Conservation (phyloP, 306 rosid genomes). For the Biancaea sappan region DNA sequence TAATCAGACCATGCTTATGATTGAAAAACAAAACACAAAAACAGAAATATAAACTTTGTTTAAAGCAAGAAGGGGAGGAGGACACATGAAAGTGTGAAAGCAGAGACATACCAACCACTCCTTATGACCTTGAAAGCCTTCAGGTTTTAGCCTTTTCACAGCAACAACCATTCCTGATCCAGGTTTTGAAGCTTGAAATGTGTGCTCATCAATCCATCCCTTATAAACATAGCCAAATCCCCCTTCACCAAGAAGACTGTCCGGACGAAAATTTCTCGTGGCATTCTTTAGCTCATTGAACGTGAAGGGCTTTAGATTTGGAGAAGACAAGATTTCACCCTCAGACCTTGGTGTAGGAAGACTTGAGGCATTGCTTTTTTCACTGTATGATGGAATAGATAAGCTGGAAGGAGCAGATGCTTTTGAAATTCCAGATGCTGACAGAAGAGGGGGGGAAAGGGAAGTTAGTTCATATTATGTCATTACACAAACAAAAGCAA, state of each 20-base stretch:
- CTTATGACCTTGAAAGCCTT: slow-evolving; percentile 89
- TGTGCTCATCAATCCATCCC: slow-evolving; percentile 85
- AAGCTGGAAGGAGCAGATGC: slow-evolving; percentile 53
- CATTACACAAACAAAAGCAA: not conserved
- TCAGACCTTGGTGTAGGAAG: slow-evolving; percentile 82
- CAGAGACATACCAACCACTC: slow-evolving; percentile 82
- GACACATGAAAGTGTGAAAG: not conserved
- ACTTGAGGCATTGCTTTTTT: slow-evolving; percentile 49
- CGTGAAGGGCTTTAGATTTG: slow-evolving; percentile 66
- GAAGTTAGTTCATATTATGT: slow-evolving; percentile 19
- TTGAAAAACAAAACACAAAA: slow-evolving; percentile 1
- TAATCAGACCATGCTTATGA: slow-evolving; percentile 26
- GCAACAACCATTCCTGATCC: slow-evolving; percentile 89
- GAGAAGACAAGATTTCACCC: slow-evolving; percentile 83
- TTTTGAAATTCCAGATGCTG: slow-evolving; percentile 59
- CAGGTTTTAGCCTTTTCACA: slow-evolving; percentile 84
- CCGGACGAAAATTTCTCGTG: slow-evolving; percentile 82
- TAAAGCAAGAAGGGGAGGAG: not conserved
- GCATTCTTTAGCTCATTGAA: slow-evolving; percentile 76
- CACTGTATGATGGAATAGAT: slow-evolving; percentile 50
- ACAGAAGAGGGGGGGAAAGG: slow-evolving; percentile 22
- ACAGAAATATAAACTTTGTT: not conserved
- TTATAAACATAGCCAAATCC: slow-evolving; percentile 91
- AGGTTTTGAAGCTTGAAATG: slow-evolving; percentile 64
- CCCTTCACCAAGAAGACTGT: slow-evolving; percentile 87